Base-by-base conservation (phyloP, 164 flowering plant genomes). In the Dillenia turbinata region DNA sequence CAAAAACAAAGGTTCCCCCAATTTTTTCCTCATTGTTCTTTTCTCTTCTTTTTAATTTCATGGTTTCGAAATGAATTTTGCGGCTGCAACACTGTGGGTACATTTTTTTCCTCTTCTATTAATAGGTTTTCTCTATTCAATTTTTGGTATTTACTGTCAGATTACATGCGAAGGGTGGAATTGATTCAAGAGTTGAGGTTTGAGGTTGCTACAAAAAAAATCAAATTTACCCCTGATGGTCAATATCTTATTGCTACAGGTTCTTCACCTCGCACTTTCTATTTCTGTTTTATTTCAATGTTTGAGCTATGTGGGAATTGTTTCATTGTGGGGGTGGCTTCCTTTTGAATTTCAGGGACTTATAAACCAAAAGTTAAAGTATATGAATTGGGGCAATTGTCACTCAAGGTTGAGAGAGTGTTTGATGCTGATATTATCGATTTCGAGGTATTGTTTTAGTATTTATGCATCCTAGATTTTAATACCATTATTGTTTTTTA, bases 291-390 rank as follows among this genome's bases (percentile, higher is more conserved):
- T 9, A 54, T 22, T 16, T 19, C 47, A 19, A 14, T 10, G 19
- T 8, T 45, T 46, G 8, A 26, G 10, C 22, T 19, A 19, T 1
- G n/a, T 51, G 55, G 44, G 50, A 22, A 53, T 22, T 7, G 1
- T 16, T 9, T 58, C 12, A 45, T 24, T 43, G 5, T 19, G 48
- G 57, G 63, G 53, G 2, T 53, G 46, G 3, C 12, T 61, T 22
- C 40, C 6, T 46, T 26, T 59, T 66, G 62, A 60, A 54, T 49
- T 70, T 26, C 65, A 90, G 97, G 96, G 67, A 85, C 86, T 56
- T 94, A 94, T 60, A 97, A 97, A 14, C 97, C 99, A 50, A 96
- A 89, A 74, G 78, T 94, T 56, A 91, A 94, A 79, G 97, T 91
- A 5, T 94, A 86, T 68, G 96, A 91, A 74, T 73, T 89, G 7